Conservation (phyloP, 441 rosid genomes). For the Mallotus repandus region DNA sequence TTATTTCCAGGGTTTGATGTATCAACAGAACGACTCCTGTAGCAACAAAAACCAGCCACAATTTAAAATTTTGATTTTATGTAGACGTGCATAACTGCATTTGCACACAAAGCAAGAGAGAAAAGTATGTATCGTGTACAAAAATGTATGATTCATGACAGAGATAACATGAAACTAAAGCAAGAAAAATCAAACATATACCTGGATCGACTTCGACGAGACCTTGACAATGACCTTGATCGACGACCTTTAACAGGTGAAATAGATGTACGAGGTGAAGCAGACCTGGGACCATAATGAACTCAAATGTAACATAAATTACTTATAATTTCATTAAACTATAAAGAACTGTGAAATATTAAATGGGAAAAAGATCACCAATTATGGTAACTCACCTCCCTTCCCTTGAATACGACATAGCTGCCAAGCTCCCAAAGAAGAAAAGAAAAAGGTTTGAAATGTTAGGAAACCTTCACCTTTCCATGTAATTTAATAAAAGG, state of each 20-base stretch:
- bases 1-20: constrained; percentile 81
- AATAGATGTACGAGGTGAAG: constrained; percentile 35
- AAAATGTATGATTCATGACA: background rate
- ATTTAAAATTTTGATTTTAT: background rate
- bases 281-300: constrained; percentile 33
- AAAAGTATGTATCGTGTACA: background rate
- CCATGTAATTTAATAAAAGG: background rate
- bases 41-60: constrained; percentile 1
- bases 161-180: background rate
- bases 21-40: constrained; percentile 52
- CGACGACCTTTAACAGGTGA: constrained; percentile 43
- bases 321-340: background rate
- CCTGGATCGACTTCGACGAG: constrained; percentile 56
- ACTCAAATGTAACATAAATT: background rate
- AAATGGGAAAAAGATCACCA: background rate
- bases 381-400: constrained; percentile 35
- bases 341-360: too few species aligned
- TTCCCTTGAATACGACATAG: constrained; percentile 49
- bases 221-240: constrained; percentile 43
- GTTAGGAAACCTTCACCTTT: background rate
- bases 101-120: background rate
- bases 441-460: background rate
- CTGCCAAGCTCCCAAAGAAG: background rate
- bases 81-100: background rate
- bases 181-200: constrained; percentile 16